phyloP scores from a whole-genome alignment of 306 rosid species.

The Fagus crenata region DNA sequence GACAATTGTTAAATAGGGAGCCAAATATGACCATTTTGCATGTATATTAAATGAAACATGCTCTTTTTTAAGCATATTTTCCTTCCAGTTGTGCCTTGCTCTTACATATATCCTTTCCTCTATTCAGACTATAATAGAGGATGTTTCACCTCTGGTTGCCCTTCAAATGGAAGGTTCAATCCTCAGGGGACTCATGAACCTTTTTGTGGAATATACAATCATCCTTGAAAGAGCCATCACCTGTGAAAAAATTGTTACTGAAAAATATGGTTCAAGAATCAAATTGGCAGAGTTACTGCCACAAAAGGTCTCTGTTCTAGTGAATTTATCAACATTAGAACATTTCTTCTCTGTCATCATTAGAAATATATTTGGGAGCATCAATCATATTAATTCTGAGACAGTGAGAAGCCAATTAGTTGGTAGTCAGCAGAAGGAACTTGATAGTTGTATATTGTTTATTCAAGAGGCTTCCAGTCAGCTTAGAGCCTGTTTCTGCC shows the following conservation, averaged over 20 bases:
- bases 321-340: conserved; percentile 52
- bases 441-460: conserved; percentile 41
- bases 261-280: conserved; percentile 39
- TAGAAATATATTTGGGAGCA: conserved; percentile 33
- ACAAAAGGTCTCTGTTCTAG: conserved; percentile 66
- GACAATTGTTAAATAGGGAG: not conserved
- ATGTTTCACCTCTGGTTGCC: conserved; percentile 46
- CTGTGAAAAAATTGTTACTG: conserved; percentile 29
- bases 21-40: not conserved
- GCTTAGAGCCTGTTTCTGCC: conserved; percentile 54
- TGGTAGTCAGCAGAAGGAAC: conserved; percentile 36
- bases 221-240: conserved; percentile 54
- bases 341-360: conserved; percentile 43
- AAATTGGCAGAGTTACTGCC: conserved; percentile 47
- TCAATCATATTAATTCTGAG: conserved; percentile 25
- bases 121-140: conserved; percentile 52
- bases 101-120: not conserved
- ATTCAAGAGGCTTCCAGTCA: conserved; percentile 50
- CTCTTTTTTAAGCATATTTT: not conserved
- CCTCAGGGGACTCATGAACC: conserved; percentile 45
- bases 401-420: conserved; percentile 24
- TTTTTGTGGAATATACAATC: conserved; percentile 50
- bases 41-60: not conserved
- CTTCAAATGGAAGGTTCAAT: conserved; percentile 60
- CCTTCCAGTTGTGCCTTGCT: not conserved